phyloP scores from a whole-genome alignment of 352 stramenopile genomes.

The Aphanomyces stellatus region DNA sequence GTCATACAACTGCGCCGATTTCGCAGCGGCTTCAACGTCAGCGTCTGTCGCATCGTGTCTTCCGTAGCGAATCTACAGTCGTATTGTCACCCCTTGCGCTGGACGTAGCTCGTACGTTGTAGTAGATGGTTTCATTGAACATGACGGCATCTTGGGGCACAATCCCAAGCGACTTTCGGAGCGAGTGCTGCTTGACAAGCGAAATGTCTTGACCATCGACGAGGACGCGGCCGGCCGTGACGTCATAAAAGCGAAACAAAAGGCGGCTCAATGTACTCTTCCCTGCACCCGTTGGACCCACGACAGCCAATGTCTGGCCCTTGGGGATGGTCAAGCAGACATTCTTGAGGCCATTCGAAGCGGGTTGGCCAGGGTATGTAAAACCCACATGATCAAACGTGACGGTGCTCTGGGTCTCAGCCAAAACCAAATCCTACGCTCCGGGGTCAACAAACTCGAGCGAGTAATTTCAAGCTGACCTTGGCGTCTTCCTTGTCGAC shows the following conservation, averaged over 20 bases:
- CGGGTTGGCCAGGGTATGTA: slow-evolving; percentile 83
- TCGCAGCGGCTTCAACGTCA: slow-evolving; percentile 86
- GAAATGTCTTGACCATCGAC: slow-evolving; percentile 90
- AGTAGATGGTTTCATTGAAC: slow-evolving; percentile 95
- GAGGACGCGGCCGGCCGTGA: slow-evolving; percentile 58
- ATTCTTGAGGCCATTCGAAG: slow-evolving; percentile 80
- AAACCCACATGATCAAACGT: slow-evolving; percentile 92
- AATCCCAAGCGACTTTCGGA: slow-evolving; percentile 88
- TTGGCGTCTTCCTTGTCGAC: slow-evolving; percentile 76
- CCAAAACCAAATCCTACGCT: slow-evolving; percentile 28
- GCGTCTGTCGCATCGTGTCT: slow-evolving; percentile 74
- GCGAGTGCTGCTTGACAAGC: slow-evolving; percentile 75
- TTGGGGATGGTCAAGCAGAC: slow-evolving; percentile 55
- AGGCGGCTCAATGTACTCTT: slow-evolving; percentile 93
- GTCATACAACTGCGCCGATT: slow-evolving; percentile 87
- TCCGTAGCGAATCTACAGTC: slow-evolving; percentile 84
- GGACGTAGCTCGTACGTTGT: slow-evolving; percentile 70
- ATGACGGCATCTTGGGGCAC: slow-evolving; percentile 95
- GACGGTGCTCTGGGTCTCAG: slow-evolving; percentile 49
- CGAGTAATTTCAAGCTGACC: background rate
- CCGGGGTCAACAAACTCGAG: background rate
- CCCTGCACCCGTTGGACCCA: slow-evolving; percentile 86
- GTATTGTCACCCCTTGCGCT: background rate
- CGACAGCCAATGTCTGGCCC: slow-evolving; percentile 89
- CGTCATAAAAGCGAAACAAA: slow-evolving; percentile 96